Percentiles rank a stretch among this genome's conserved stretches.
These are phyloP conservation scores for Cryphonectria carpinicola DNA, from an alignment of 2,329 filamentous ascomycete genomes.

Conservation along the genomic window DNA sequence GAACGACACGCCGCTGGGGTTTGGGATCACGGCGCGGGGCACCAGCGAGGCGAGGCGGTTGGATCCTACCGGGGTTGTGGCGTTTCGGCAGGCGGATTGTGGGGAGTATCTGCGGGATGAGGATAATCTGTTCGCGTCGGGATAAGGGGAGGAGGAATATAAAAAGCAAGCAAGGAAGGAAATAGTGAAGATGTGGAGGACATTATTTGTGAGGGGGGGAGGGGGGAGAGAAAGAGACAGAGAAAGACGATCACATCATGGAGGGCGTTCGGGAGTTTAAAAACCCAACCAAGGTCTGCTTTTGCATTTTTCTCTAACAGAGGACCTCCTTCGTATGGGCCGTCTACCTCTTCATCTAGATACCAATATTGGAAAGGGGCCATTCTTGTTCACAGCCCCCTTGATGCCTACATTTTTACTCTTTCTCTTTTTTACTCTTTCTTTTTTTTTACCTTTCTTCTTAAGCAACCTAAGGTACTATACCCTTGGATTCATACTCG, in stretches of 20 bases:
- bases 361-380: conserved; percentile 7
- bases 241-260: conserved; percentile 2
- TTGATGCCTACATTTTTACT: neutral
- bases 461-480: neutral
- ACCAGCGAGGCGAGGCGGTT: conserved; percentile 81
- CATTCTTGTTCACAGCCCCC: neutral
- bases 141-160: conserved; percentile 39
- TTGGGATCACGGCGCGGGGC: conserved; percentile 87
- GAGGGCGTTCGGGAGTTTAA: conserved; percentile 11
- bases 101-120: conserved; percentile 93
- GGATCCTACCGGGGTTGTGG: conserved; percentile 87
- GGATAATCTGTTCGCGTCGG: conserved; percentile 65
- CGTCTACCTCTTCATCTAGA: conserved; percentile 17
- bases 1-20: conserved; percentile 92
- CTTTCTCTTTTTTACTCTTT: neutral
- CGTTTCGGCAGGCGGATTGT: conserved; percentile 90
- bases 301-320: neutral
- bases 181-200: neutral
- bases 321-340: neutral
- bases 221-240: no score
- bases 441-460: neutral
- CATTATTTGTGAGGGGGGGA: neutral
- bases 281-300: neutral
- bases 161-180: no score
- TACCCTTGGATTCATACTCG: conserved; percentile 31